These are phyloP conservation scores for Moesziomyces antarcticus DNA, from an alignment of 1,284 basidiomycete genomes.

Conservation along the genomic window DNA sequence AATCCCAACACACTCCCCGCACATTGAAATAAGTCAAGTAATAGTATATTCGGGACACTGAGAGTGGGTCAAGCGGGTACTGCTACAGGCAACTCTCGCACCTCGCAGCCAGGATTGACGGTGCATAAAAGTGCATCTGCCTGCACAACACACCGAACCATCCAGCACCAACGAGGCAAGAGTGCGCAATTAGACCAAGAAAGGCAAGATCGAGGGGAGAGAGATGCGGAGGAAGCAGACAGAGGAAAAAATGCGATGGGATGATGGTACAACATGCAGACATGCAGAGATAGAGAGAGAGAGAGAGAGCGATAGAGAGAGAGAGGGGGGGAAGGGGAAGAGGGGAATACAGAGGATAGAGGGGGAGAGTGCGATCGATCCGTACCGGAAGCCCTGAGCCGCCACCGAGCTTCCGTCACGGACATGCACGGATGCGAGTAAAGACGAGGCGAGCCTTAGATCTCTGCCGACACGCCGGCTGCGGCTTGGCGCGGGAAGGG, in stretches of 20 bases:
- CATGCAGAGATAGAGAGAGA: slow-evolving; percentile 10
- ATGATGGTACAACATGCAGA: slow-evolving; percentile 44
- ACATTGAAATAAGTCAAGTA: not conserved
- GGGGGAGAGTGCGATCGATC: not conserved
- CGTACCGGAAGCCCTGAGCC: not conserved
- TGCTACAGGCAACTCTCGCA: no score
- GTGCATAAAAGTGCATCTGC: no score
- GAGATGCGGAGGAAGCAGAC: slow-evolving; percentile 13
- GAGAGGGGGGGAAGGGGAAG: slow-evolving; percentile 5
- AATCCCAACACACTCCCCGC: not conserved
- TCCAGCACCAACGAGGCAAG: no score
- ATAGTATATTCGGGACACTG: no score
- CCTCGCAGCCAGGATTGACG: no score
- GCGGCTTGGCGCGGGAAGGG: slow-evolving; percentile 28
- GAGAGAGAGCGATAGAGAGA: slow-evolving; percentile 3
- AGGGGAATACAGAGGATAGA: slow-evolving; percentile 2
- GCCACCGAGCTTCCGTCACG: no score
- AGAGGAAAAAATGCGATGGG: not conserved
- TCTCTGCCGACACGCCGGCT: slow-evolving; percentile 18
- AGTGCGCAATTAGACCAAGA: no score
- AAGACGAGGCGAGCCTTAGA: slow-evolving; percentile 4
- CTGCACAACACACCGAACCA: no score
- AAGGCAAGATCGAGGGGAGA: not conserved
- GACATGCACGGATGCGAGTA: no score
- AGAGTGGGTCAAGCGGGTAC: no score